A percentile compares a stretch with the other conserved stretches of the same genome.
phyloP scores from a whole-genome alignment of 177 flowering plant genomes.

The Vitis hybrid region DNA sequence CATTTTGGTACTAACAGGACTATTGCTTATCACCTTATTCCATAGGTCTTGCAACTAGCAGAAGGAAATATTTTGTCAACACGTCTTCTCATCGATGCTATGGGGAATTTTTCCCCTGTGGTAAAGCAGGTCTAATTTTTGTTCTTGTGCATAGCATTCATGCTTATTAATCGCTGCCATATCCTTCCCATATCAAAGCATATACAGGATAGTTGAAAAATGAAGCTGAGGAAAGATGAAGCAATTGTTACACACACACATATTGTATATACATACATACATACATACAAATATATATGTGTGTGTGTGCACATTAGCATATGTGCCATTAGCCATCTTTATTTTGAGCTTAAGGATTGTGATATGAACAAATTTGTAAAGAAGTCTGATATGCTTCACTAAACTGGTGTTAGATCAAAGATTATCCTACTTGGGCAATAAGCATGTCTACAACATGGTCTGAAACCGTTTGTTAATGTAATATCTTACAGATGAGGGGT shows the following conservation, averaged over 20 bases:
- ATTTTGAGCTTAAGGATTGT: no score
- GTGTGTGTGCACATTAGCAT: no score
- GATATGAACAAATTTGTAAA: no score
- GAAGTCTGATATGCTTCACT: neutral
- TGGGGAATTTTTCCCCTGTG: slow-evolving; percentile 96
- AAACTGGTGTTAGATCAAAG: neutral
- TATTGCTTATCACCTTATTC: neutral
- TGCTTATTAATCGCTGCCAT: neutral
- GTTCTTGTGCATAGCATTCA: neutral
- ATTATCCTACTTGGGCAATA: neutral
- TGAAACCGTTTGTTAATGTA: slow-evolving; percentile 1
- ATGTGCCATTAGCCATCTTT: no score
- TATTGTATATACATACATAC: neutral
- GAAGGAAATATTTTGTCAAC: slow-evolving; percentile 64
- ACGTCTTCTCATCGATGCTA: slow-evolving; percentile 83
- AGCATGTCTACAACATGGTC: neutral
- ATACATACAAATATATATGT: no score
- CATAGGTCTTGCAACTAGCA: slow-evolving; percentile 59
- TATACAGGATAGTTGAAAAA: neutral
- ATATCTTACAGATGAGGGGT: slow-evolving; percentile 57
- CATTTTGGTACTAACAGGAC: neutral
- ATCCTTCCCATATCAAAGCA: neutral
- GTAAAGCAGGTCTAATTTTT: slow-evolving; percentile 73
- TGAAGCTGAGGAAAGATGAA: no score
- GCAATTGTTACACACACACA: no score